Conservation (phyloP, 108 stramenopile genomes). For the Tribonema minus region DNA sequence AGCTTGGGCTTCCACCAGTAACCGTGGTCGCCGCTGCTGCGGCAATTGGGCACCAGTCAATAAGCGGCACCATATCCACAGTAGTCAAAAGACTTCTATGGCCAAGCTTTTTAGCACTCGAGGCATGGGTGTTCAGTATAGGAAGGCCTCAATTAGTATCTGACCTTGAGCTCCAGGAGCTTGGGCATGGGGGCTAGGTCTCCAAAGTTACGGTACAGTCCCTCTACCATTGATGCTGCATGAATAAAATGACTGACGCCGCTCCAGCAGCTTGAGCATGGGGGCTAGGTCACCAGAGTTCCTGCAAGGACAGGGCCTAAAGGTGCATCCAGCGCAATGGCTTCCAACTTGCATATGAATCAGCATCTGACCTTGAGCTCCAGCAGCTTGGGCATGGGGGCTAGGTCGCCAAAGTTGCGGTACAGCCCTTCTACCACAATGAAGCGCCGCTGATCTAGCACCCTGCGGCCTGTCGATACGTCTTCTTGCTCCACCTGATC, state of each 20-base stretch:
- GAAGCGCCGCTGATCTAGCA: slow-evolving; percentile 87
- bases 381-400: slow-evolving; percentile 78
- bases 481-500: slow-evolving; percentile 61
- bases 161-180: slow-evolving; percentile 78
- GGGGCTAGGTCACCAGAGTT: slow-evolving; percentile 86
- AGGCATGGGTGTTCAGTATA: too few relatives aligned
- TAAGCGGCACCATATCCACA: too few relatives aligned
- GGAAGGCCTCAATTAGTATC: too few relatives aligned
- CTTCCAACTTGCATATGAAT: too few relatives aligned
- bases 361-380: slow-evolving; percentile 70
- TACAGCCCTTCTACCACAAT: slow-evolving; percentile 95
- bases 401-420: slow-evolving; percentile 85
- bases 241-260: too few relatives aligned
- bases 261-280: slow-evolving; percentile 72
- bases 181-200: slow-evolving; percentile 80
- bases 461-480: slow-evolving; percentile 61
- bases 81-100: too few relatives aligned
- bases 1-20: too few relatives aligned
- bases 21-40: too few relatives aligned
- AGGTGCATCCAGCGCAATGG: too few relatives aligned
- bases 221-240: too few relatives aligned
- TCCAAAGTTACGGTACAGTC: slow-evolving; percentile 88
- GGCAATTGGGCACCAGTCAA: too few relatives aligned
- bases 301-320: slow-evolving; percentile 86
- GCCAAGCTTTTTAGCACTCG: too few relatives aligned